Base-by-base conservation (phyloP, 2,329 filamentous ascomycete genomes). In the Ascomycota sp. region DNA sequence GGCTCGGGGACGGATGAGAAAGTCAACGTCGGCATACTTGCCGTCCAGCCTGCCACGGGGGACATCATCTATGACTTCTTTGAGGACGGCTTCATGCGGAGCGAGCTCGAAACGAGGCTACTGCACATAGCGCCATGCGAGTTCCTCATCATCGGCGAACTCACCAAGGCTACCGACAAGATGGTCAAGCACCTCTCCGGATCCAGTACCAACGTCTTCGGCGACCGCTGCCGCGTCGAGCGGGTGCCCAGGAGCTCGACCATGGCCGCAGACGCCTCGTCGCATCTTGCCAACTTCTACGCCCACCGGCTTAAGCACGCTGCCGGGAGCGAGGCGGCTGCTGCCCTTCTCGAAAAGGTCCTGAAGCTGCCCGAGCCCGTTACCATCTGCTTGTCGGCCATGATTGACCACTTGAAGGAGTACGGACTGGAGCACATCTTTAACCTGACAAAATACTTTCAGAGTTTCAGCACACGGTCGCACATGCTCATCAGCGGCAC, bases 401-500 rank as follows among this genome's bases (percentile, higher is more conserved):
- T 98, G 85, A 95, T 98, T 41, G 80, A 68, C 2, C 85, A 98
- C 44, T 60, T 98, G 41, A 75, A 72, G 12, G 85, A 93, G 38
- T 98, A 94, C 47, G 83, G 83, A 1, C 62, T 98, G 13, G 78
- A 95, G 50, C 83, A 95, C 56, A 81, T 98, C 31, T 93, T 98
- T 42, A 78, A 93, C 43, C 57, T 98, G 26, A 95, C 89, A 2
- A 93, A 92, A 43, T 93, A 95, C 55, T 98, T 98, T 45, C 77
- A 93, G 41, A 82, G 83, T 2, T 98, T 98, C 54, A 93, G 80
- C 41, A 81, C 85, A 7, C 65, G 85, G 23, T 85, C 86, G 10
- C 85, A 95, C 45, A 95, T 98, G 89, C 61, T 95, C 4, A 60
- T 98, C 35, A 94, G 91, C 45, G 89, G 86, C 27, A 98, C 93